Evolutionary conservation across 306 rosid genomes (phyloP), one percentile per base, ranked within the genome.

Genomic region (Acacia crassicarpa): DNA sequence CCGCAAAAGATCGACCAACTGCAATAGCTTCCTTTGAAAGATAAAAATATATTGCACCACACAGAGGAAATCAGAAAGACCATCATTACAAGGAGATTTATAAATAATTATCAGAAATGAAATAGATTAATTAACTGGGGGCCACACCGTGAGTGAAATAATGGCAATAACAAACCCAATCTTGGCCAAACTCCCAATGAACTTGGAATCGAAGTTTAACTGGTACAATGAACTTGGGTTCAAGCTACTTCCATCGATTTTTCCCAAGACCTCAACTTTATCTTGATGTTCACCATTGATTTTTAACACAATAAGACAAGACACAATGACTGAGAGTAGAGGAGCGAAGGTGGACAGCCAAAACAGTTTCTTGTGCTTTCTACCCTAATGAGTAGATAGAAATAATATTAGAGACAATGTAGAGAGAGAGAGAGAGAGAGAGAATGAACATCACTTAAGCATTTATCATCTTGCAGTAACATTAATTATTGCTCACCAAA

Each of bases 341-440:
- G 98, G 97, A 27, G 94, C 90, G 49, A 90, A 66, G 16, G 93
- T 84, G 63, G 95, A 78, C 76, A 92, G 78, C 97, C 97, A 90
- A 81, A 87, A 84, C 6, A 94, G 68, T 79, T 87, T 90, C 90
- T 78, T 90, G 81, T 83, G 77, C 86, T 73, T 90, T 83, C 44
- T 86, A 61, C 92, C 94, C 97, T 92, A 78, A 4, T 58, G 22
- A 22, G 3, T 8, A 56, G 25, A 66, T 25, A 16, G n/a, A 15
- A 46, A 67, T 61, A 25, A 10, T 61, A 25, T 23, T 10, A 61
- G 35, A 10, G 19, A 11, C 67, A 61, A 56, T 20, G 62, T 61
- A 11, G 2, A 25, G 40, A 62, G 33, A 59, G 27, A 61, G 8
- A n/a, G n/a, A n/a, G n/a, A n/a, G 7, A 61, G 27, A 61, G 8